A percentile compares a stretch with the other conserved stretches of the same genome.
Conservation (phyloP, 352 stramenopile genomes). For the Chrysophaeum taylorii region DNA sequence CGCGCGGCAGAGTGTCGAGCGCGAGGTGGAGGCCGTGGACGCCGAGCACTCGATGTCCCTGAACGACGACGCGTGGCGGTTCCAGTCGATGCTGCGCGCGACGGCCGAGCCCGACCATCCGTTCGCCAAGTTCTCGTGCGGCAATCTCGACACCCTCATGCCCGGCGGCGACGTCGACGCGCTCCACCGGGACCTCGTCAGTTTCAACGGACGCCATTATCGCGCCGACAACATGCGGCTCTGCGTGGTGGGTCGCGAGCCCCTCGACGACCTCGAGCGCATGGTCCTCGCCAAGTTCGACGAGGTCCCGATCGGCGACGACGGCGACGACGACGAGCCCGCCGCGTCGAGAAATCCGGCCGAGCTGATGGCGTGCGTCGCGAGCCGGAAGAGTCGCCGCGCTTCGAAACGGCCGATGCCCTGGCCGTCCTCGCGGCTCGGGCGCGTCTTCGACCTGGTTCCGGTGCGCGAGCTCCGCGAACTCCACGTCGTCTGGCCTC, state of each 20-base stretch:
- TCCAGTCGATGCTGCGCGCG: constrained; percentile 53
- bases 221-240: constrained; percentile 47
- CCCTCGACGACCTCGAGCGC: constrained; percentile 47
- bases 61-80: constrained; percentile 78
- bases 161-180: constrained; percentile 28
- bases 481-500: constrained; percentile 49
- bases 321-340: constrained; percentile 25
- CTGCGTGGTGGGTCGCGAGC: constrained; percentile 38
- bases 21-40: constrained; percentile 90
- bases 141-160: constrained; percentile 16
- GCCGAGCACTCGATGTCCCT: constrained; percentile 91
- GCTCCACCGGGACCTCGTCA: constrained; percentile 33
- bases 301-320: constrained; percentile 19
- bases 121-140: constrained; percentile 40
- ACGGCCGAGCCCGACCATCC: constrained; percentile 38
- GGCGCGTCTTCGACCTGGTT: constrained; percentile 36
- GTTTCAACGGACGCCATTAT: constrained; percentile 53
- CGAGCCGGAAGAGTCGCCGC: neutral
- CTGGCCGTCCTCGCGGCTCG: constrained; percentile 16
- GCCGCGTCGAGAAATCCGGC: constrained; percentile 31
- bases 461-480: constrained; percentile 42
- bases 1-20: constrained; percentile 64
- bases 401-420: neutral
- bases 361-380: too few species aligned
- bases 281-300: constrained; percentile 29